Evolutionary conservation across 139 green algal genomes (phyloP).

Genomic region (Volvox africanus): DNA sequence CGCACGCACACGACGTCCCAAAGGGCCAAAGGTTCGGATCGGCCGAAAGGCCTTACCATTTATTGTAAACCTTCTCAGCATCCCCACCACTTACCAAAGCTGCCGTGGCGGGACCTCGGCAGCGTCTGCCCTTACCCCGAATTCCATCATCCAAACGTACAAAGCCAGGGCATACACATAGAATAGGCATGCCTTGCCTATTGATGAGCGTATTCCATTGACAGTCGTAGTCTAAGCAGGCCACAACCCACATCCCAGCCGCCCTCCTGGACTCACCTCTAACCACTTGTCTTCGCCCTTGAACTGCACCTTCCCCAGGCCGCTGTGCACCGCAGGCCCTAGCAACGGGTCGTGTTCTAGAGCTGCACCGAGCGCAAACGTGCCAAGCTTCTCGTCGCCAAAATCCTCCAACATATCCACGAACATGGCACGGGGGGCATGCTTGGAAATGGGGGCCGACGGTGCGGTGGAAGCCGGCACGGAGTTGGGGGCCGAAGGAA

Average conservation of each 20-base stretch:
- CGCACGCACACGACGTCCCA: too few relatives aligned
- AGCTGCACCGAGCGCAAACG: neutral
- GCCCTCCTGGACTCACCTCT: constrained; percentile 22
- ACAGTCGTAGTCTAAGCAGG: too few relatives aligned
- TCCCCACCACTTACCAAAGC: too few relatives aligned
- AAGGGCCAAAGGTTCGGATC: too few relatives aligned
- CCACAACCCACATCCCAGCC: neutral
- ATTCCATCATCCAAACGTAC: too few relatives aligned
- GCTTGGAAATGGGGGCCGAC: neutral
- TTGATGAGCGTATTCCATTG: too few relatives aligned
- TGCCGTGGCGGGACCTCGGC: too few relatives aligned
- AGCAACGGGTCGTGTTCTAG: constrained; percentile 45
- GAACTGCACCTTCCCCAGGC: constrained; percentile 49
- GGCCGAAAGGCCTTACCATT: too few relatives aligned
- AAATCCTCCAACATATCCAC: constrained; percentile 52
- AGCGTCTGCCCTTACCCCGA: too few relatives aligned
- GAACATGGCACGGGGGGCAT: neutral
- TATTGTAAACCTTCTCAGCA: too few relatives aligned
- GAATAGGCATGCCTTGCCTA: too few relatives aligned
- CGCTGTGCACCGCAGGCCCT: constrained; percentile 34
- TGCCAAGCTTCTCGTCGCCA: neutral
- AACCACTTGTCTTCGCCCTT: constrained; percentile 70
- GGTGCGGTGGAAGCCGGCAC: neutral
- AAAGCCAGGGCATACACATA: too few relatives aligned
- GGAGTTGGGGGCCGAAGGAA: neutral